phyloP scores from a whole-genome alignment of 192 early-diverging fungal genomes.

The Podila epigama region DNA sequence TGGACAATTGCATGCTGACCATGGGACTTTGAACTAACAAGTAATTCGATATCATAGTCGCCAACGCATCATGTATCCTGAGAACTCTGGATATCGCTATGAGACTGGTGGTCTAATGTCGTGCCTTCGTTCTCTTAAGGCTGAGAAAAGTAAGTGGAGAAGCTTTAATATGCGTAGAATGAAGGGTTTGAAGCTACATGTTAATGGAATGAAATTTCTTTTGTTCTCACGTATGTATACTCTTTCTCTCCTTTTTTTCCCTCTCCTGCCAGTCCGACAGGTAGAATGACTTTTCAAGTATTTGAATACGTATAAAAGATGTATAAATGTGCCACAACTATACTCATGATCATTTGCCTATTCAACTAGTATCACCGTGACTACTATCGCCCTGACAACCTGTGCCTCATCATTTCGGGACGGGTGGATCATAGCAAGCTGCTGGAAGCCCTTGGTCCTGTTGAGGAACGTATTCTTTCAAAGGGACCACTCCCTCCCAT shows the following conservation, averaged over 20 bases:
- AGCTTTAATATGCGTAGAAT: not conserved
- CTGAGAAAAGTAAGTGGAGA: conserved; percentile 59
- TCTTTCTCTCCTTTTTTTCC: not conserved
- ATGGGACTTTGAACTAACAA: not conserved
- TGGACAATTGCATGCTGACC: not conserved
- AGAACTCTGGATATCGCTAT: conserved; percentile 64
- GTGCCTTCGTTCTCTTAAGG: conserved; percentile 57
- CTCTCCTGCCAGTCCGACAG: conserved; percentile 5
- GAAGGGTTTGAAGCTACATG: too few relatives aligned
- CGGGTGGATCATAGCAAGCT: conserved; percentile 52
- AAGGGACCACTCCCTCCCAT: conserved; percentile 57
- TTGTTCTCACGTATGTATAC: not conserved
- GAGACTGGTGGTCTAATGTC: conserved; percentile 71
- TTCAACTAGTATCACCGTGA: conserved; percentile 57
- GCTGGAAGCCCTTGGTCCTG: conserved; percentile 51
- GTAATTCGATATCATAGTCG: conserved; percentile 9
- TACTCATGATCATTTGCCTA: not conserved
- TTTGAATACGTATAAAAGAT: too few relatives aligned
- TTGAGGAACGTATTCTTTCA: conserved; percentile 59
- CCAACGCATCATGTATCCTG: conserved; percentile 64
- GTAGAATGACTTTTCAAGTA: too few relatives aligned
- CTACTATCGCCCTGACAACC: conserved; percentile 69
- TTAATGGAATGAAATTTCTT: too few relatives aligned
- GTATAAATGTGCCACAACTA: not conserved
- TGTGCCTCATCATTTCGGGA: conserved; percentile 66